Evolutionary conservation across 1,284 basidiomycete genomes (phyloP).

Genomic region (Golubevia sp.): DNA sequence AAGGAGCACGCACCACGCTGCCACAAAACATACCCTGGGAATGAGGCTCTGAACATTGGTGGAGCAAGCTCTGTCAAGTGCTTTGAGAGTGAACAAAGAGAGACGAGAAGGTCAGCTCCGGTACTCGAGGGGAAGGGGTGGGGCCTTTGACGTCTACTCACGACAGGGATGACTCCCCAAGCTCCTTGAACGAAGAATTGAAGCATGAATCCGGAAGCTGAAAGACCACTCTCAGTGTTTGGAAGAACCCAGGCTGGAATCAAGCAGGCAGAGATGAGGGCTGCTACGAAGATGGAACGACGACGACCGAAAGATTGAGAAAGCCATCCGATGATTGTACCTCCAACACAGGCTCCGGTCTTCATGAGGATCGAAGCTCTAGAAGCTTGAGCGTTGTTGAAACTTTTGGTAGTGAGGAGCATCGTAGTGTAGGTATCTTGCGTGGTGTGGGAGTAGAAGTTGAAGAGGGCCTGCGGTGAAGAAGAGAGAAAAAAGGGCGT

Average conservation of each 20-base stretch:
- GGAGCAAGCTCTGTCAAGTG: constrained; percentile 30
- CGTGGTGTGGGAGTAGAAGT: constrained; percentile 19
- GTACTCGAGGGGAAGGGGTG: no score
- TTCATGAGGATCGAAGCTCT: constrained; percentile 32
- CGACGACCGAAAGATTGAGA: constrained; percentile 37
- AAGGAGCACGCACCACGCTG: no score
- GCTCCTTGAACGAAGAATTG: constrained; percentile 37
- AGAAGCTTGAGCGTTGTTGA: constrained; percentile 26
- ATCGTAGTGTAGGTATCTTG: constrained; percentile 39
- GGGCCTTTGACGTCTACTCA: no score
- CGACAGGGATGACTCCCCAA: constrained; percentile 36
- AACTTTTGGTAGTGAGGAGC: constrained; percentile 24
- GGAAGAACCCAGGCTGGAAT: constrained; percentile 48
- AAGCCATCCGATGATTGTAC: constrained; percentile 34
- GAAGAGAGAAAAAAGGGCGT: no score
- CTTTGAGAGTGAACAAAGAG: no score
- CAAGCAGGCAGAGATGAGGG: constrained; percentile 19
- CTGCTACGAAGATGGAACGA: constrained; percentile 26
- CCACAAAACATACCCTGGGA: no score
- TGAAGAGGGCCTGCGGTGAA: constrained; percentile 24
- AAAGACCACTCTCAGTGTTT: constrained; percentile 22
- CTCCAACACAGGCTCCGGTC: constrained; percentile 27
- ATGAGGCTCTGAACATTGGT: constrained; percentile 32
- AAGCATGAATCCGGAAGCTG: constrained; percentile 34
- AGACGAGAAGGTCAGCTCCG: no score